phyloP scores from a whole-genome alignment of 2,329 filamentous ascomycete genomes.

The Bipolaris zeicola region DNA sequence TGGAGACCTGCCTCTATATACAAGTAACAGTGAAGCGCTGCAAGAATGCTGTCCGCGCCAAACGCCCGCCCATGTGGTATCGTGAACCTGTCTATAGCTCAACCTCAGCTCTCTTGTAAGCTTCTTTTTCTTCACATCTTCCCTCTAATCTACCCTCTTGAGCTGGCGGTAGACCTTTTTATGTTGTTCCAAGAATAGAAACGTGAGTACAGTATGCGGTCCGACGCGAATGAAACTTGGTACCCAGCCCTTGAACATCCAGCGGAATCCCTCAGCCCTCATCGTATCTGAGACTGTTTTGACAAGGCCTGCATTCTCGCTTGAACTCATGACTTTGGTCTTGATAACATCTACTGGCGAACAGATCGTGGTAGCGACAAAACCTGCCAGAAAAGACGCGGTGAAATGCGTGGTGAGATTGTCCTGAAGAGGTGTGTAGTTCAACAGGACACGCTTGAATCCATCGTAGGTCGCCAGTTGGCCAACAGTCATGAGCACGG shows the following conservation, averaged over 20 bases:
- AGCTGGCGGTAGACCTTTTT: slow-evolving; percentile 70
- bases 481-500: slow-evolving; percentile 84
- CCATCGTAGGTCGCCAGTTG: slow-evolving; percentile 85
- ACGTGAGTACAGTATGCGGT: slow-evolving; percentile 83
- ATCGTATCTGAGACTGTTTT: slow-evolving; percentile 70
- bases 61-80: slow-evolving; percentile 10
- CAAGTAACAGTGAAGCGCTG: slow-evolving; percentile 2
- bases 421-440: slow-evolving; percentile 68
- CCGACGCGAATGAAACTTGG: slow-evolving; percentile 73
- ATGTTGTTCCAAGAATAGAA: slow-evolving; percentile 85
- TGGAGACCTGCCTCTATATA: not conserved
- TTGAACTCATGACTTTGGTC: slow-evolving; percentile 81
- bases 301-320: slow-evolving; percentile 60
- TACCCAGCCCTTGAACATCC: slow-evolving; percentile 92
- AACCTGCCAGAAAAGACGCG: slow-evolving; percentile 76
- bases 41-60: slow-evolving; percentile 4
- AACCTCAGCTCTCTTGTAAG: not conserved
- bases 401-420: slow-evolving; percentile 78
- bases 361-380: slow-evolving; percentile 83
- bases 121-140: not conserved
- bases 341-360: slow-evolving; percentile 89
- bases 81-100: not conserved
- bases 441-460: slow-evolving; percentile 74
- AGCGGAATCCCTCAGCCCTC: slow-evolving; percentile 71
- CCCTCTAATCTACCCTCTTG: slow-evolving; percentile 17